Conservation (phyloP, 148 eudicot species). For the Arbutus unedo region DNA sequence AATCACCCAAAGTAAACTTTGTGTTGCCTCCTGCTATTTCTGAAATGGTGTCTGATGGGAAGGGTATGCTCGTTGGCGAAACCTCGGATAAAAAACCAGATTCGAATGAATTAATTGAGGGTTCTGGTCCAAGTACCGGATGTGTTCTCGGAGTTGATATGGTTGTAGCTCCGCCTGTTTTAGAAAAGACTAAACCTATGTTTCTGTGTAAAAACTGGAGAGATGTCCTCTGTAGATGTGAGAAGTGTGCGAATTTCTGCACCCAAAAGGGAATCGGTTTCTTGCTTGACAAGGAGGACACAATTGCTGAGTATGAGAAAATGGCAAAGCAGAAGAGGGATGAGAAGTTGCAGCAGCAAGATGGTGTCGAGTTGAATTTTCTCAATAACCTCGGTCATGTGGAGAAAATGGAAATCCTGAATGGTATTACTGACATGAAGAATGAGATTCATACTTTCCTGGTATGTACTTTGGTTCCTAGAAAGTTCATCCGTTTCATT, state of each 20-base stretch:
- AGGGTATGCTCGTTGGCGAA: slow-evolving; percentile 28
- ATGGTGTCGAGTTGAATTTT: slow-evolving; percentile 57
- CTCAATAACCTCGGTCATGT: slow-evolving; percentile 82
- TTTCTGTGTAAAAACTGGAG: slow-evolving; percentile 83
- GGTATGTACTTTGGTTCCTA: slow-evolving; percentile 39
- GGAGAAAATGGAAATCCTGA: slow-evolving; percentile 79
- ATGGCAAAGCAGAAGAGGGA: slow-evolving; percentile 78
- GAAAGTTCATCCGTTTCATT: background rate
- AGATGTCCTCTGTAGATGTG: slow-evolving; percentile 65
- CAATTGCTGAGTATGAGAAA: slow-evolving; percentile 89
- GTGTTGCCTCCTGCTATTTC: slow-evolving; percentile 10
- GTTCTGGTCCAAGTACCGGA: slow-evolving; percentile 35
- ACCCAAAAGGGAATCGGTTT: slow-evolving; percentile 54
- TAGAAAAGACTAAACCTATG: slow-evolving; percentile 45
- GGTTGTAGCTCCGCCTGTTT: slow-evolving; percentile 31
- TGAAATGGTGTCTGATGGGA: slow-evolving; percentile 26
- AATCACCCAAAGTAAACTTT: slow-evolving; percentile 20
- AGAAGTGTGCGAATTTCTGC: slow-evolving; percentile 54
- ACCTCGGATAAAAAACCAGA: slow-evolving; percentile 19
- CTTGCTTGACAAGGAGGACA: slow-evolving; percentile 76
- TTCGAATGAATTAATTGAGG: slow-evolving; percentile 27
- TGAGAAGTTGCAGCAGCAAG: slow-evolving; percentile 73
- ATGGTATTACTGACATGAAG: slow-evolving; percentile 90
- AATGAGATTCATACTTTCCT: slow-evolving; percentile 67
- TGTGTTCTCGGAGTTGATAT: slow-evolving; percentile 64